Base-by-base conservation (phyloP, 1,139 yeast species). In the Arxiozyma bovina region DNA sequence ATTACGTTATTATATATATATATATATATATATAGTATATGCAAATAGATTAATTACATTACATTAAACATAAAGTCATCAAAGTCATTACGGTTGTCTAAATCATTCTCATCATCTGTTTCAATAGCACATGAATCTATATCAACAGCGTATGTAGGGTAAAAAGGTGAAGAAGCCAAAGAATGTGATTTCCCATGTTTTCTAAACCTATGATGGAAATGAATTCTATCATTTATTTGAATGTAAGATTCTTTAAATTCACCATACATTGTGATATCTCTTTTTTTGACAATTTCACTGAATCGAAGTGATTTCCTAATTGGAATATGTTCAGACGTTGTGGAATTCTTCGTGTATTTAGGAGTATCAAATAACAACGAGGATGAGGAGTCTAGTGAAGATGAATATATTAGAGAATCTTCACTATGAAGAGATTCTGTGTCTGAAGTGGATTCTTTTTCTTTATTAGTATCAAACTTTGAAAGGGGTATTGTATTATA, bases 341-440 rank as follows among this genome's bases (percentile, higher is more conserved):
- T 25, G 34, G 50, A 40, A 42, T 8, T 50, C 38, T 38, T 42
- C 15, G 50, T 25, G 25, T 50, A 47, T 21, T 63, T 67, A 46
- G 63, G 63, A 27, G 62, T 60, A 1, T 34, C 40, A 34, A 34
- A 34, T 34, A 34, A 34, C n/a, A 66, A 63, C 1, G 67, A 64
- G 20, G 57, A 54, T 27, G 55, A 54, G 1, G 67, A 64, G 42
- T 58, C 60, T 9, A 51, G 27, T 1, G 59, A 57, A 1, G 57
- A 54, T 4, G 55, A 54, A 22, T 55, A 53, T 41, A 27, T 12
- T 17, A 30, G 30, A 20, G 38, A 25, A 17, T 48, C 51, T 27
- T 54, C 55, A 45, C 38, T 48, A 20, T 44, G 38, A 20, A 46
- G 23, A n/a, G 44, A 47, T 1, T 22, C 30, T 12, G 42, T 34